Evolutionary conservation across 2,329 filamentous ascomycete species (phyloP).

Genomic region (Trichoderma breve): DNA sequence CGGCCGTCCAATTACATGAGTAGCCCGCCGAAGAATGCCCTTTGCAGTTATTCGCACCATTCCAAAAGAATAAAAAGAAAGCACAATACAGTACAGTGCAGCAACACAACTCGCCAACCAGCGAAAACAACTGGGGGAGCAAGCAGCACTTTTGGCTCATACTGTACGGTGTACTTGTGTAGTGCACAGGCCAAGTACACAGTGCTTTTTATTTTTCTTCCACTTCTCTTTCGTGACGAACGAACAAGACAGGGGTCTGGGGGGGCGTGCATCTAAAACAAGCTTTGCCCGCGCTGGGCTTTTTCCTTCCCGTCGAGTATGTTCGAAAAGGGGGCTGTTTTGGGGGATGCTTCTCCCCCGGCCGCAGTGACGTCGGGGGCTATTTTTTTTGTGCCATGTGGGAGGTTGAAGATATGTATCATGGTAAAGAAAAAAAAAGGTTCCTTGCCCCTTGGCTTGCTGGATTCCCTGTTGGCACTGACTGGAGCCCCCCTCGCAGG

Average conservation of each 20-base stretch:
- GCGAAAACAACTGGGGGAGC: neutral
- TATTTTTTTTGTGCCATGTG: neutral
- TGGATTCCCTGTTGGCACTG: neutral
- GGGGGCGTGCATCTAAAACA: slow-evolving; percentile 8
- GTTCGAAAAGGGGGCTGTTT: neutral
- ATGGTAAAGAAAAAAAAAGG: neutral
- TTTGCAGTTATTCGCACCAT: neutral
- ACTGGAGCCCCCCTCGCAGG: neutral
- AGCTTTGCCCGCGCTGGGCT: neutral
- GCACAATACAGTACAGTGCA: too few relatives aligned
- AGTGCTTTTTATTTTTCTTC: neutral
- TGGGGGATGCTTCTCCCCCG: neutral
- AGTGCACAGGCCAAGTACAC: neutral
- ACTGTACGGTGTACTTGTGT: neutral
- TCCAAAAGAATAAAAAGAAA: neutral
- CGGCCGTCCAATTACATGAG: neutral
- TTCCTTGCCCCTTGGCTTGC: neutral
- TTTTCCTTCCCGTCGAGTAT: neutral
- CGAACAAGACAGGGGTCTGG: neutral
- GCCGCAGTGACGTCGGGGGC: neutral
- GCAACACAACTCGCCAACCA: neutral
- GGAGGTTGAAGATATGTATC: neutral
- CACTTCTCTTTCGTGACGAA: neutral
- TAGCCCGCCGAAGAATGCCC: neutral
- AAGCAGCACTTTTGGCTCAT: neutral